Base-by-base conservation (phyloP, 2,329 filamentous ascomycete species). In the Trichoderma breve region DNA sequence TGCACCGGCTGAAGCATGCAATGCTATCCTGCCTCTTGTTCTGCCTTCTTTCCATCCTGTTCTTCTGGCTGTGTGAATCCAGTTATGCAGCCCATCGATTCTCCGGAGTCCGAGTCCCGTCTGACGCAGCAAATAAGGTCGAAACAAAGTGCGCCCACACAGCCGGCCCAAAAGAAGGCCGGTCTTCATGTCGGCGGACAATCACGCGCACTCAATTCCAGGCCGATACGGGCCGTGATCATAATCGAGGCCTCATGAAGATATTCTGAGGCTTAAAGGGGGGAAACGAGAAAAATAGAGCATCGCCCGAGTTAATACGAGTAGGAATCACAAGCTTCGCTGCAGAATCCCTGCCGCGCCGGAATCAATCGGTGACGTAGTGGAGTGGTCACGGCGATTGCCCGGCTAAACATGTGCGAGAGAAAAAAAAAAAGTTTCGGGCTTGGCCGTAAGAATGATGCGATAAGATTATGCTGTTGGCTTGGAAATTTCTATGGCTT, bases 131-230 rank as follows among this genome's bases (percentile, higher is more conserved):
- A 72, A 67, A 62, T 76, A 76, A 71, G 77, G 74, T 70, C 78
- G 80, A 71, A 80, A 72, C 74, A 76, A 78, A 64, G 80, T 78
- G 75, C 78, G 85, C 76, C 82, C 79, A 79, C 82, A 85, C 74
- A 83, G 78, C 76, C 84, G 83, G 80, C 84, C 80, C 55, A 85
- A 74, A 71, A 81, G 75, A 76, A 84, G 80, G 75, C 79, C 81
- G 77, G 81, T 77, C 78, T 83, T 86, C 86, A 88, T 87, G 74
- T 81, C 82, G 82, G 74, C 71, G 77, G 74, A 47, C 78, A 73
- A 70, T 72, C 21, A 24, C 62, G 36, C 62, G 63, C 47, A 30
- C 68, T 72, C 61, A 61, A 39, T 70, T 66, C 60, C 32, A 32
- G 60, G 62, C 69, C 62, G 53, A 21, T 61, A 18, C 14, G 5